Percentiles rank a stretch among this genome's conserved stretches.
Conservation (phyloP, 2,329 filamentous ascomycete genomes). For the Beauveria asiatica region DNA sequence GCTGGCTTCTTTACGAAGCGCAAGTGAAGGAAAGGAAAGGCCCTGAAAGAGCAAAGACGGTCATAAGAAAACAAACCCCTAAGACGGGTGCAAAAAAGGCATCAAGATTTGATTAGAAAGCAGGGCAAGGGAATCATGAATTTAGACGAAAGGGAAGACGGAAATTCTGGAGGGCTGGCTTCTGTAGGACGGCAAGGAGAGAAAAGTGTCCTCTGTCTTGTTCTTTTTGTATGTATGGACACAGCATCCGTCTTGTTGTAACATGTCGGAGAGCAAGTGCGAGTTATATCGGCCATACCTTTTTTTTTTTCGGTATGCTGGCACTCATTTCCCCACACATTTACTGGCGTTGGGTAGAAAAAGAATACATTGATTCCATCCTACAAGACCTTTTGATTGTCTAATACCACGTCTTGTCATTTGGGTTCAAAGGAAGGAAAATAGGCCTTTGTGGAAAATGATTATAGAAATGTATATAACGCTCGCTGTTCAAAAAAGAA, state of each 20-base stretch:
- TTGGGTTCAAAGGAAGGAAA: no score
- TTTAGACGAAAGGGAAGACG: neutral
- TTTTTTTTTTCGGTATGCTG: neutral
- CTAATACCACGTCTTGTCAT: no score
- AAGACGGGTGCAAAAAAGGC: neutral
- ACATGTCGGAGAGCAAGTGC: conserved; percentile 1
- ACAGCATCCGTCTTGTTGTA: conserved; percentile 6
- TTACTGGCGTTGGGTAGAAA: conserved; percentile 9
- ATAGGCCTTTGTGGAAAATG: neutral
- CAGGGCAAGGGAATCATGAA: conserved; percentile 4
- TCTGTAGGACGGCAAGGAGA: neutral
- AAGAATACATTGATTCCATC: neutral
- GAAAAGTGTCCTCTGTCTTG: neutral
- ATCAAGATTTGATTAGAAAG: neutral
- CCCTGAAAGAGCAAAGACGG: neutral
- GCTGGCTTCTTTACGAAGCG: conserved; percentile 21
- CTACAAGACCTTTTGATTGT: no score
- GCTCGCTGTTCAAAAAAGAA: neutral
- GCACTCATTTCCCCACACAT: neutral
- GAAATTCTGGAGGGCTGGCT: neutral
- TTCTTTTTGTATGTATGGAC: conserved; percentile 3
- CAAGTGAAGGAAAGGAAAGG: neutral
- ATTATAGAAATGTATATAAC: neutral
- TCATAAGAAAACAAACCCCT: neutral
- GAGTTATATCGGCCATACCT: neutral